phyloP scores from a whole-genome alignment of 2,329 filamentous ascomycete genomes.

The Colletotrichum higginsianum region DNA sequence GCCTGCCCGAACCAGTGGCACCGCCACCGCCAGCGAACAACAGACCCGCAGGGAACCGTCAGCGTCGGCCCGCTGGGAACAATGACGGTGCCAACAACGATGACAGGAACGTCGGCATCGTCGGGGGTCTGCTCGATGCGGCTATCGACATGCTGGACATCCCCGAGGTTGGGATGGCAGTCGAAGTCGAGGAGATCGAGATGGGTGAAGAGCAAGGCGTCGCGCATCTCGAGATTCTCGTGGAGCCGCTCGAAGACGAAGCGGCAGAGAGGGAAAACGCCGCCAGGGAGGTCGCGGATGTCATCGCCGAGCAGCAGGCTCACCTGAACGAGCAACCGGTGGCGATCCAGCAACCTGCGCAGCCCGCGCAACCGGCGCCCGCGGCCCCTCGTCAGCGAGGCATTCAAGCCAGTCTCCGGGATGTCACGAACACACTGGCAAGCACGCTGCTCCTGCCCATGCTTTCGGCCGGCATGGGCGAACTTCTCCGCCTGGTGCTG shows the following conservation, averaged over 20 bases:
- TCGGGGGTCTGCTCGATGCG: slow-evolving; percentile 45
- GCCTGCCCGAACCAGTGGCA: slow-evolving; percentile 48
- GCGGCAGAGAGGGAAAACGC: slow-evolving; percentile 39
- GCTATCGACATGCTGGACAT: slow-evolving; percentile 44
- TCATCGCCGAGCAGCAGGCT: not conserved
- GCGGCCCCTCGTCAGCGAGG: slow-evolving; percentile 45
- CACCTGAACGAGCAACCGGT: not conserved
- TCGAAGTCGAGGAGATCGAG: slow-evolving; percentile 44
- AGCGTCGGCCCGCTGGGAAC: slow-evolving; percentile 18
- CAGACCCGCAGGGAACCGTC: slow-evolving; percentile 18
- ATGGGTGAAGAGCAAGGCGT: slow-evolving; percentile 56
- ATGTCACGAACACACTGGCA: slow-evolving; percentile 65
- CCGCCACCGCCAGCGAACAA: slow-evolving; percentile 24
- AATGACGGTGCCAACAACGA: slow-evolving; percentile 39
- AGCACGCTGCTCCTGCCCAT: slow-evolving; percentile 82
- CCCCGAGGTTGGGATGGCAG: slow-evolving; percentile 45
- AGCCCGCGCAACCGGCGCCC: slow-evolving; percentile 40
- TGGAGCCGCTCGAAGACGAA: slow-evolving; percentile 55
- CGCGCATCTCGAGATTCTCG: slow-evolving; percentile 15
- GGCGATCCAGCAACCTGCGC: slow-evolving; percentile 34
- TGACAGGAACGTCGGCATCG: slow-evolving; percentile 41
- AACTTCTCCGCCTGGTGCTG: slow-evolving; percentile 77
- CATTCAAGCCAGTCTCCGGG: slow-evolving; percentile 56
- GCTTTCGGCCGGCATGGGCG: slow-evolving; percentile 84
- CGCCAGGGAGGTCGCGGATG: not conserved